Conservation (phyloP, 345 rosid genomes). For the Limnanthes douglasii region DNA sequence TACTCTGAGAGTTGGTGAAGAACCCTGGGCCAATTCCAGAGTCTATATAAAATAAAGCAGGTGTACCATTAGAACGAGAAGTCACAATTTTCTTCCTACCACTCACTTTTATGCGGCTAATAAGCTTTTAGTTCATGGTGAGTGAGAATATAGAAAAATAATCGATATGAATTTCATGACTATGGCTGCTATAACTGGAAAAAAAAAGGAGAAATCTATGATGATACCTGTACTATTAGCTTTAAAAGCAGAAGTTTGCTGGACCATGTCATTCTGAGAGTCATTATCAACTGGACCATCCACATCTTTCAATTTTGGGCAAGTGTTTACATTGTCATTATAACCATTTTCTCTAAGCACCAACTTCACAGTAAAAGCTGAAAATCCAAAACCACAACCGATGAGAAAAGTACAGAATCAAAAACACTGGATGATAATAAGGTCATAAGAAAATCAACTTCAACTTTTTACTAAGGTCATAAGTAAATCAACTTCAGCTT, state of each 20-base stretch:
- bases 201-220: background rate
- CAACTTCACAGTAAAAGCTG: slow-evolving; percentile 13
- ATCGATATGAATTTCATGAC: background rate
- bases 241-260: slow-evolving; percentile 2
- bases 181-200: too few relatives aligned
- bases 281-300: slow-evolving; percentile 1
- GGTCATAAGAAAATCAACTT: background rate
- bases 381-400: too few relatives aligned
- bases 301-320: slow-evolving; percentile 4
- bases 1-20: slow-evolving; percentile 8
- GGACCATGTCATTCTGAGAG: background rate
- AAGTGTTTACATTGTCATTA: slow-evolving; percentile 11
- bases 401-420: background rate
- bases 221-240: slow-evolving; percentile 8
- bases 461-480: background rate
- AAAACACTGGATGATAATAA: background rate
- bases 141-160: too few relatives aligned
- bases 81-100: slow-evolving; percentile 1
- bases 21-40: slow-evolving; percentile 15
- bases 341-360: slow-evolving; percentile 11
- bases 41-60: slow-evolving; percentile 3
- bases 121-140: background rate
- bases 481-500: background rate
- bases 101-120: background rate
- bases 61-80: background rate